phyloP scores from a whole-genome alignment of 2,329 filamentous ascomycete genomes.

The Sporothrix brasiliensis region DNA sequence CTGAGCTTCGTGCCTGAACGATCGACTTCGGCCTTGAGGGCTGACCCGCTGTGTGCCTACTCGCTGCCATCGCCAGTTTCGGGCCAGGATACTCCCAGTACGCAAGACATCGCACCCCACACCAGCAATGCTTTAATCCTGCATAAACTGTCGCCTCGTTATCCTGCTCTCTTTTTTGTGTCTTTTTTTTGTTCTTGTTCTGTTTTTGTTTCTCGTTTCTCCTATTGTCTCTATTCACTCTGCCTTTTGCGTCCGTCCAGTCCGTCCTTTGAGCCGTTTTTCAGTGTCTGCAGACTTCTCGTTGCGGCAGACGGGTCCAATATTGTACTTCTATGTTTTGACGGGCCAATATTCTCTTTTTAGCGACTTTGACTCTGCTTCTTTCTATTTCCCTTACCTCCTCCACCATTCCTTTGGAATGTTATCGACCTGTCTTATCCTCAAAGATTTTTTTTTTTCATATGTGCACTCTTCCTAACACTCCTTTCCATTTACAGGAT shows the following conservation, averaged over 20 bases:
- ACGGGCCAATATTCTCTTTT: background rate
- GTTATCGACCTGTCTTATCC: background rate
- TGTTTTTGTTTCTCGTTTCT: background rate
- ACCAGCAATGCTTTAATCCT: constrained; percentile 12
- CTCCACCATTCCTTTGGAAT: background rate
- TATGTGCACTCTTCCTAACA: background rate
- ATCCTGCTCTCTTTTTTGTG: background rate
- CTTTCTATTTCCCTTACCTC: background rate
- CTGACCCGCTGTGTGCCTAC: constrained; percentile 31
- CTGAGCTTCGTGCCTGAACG: constrained; percentile 30
- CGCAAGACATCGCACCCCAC: constrained; percentile 23
- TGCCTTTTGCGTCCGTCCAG: background rate
- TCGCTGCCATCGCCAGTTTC: constrained; percentile 30
- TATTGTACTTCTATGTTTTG: constrained; percentile 16
- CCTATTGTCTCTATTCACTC: background rate
- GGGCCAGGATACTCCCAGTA: constrained; percentile 35
- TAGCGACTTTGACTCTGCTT: constrained; percentile 14
- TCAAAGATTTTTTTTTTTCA: background rate
- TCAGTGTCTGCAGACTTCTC: background rate
- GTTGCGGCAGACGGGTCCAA: constrained; percentile 21
- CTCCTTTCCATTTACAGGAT: constrained; percentile 21
- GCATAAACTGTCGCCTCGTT: background rate
- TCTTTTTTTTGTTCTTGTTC: background rate
- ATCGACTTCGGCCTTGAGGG: constrained; percentile 24
- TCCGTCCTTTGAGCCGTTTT: constrained; percentile 5